These are phyloP conservation scores for Halenospora varia DNA, from an alignment of 495 filamentous ascomycete species.

Conservation along the genomic window DNA sequence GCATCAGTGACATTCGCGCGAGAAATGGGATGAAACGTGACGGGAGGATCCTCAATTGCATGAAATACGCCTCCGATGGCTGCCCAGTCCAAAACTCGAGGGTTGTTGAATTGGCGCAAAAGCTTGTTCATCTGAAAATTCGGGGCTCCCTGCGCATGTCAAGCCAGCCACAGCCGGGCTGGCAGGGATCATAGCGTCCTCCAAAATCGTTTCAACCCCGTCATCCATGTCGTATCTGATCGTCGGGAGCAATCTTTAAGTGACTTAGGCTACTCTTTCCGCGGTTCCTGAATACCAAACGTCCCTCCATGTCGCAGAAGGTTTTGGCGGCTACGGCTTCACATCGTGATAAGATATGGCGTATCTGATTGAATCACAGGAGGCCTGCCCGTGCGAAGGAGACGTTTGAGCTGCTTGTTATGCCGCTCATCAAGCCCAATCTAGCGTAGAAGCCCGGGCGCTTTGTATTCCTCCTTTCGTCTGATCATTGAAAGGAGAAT, in stretches of 20 bases:
- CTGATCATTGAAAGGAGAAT: neutral
- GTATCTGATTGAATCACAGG: neutral
- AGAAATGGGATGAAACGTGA: no score
- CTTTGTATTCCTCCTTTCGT: neutral
- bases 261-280: neutral
- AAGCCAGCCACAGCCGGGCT: neutral
- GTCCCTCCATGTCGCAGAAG: neutral
- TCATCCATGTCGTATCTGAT: neutral
- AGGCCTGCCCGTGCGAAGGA: neutral
- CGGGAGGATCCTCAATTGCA: no score
- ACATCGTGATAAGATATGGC: no score
- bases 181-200: neutral
- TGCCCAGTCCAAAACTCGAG: neutral
- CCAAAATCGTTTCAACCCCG: neutral
- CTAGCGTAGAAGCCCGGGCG: slow-evolving; percentile 1
- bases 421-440: slow-evolving; percentile 11
- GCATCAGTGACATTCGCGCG: no score
- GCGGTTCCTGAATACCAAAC: neutral
- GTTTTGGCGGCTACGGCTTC: neutral
- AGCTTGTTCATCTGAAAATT: neutral
- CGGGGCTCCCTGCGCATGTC: neutral
- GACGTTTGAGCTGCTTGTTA: no score
- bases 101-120: neutral
- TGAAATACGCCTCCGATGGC: neutral
- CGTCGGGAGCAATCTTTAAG: neutral